A percentile compares a stretch with the other conserved stretches of the same genome.
phyloP scores from a whole-genome alignment of 495 filamentous ascomycete species.

The Penicillium robsamsonii region DNA sequence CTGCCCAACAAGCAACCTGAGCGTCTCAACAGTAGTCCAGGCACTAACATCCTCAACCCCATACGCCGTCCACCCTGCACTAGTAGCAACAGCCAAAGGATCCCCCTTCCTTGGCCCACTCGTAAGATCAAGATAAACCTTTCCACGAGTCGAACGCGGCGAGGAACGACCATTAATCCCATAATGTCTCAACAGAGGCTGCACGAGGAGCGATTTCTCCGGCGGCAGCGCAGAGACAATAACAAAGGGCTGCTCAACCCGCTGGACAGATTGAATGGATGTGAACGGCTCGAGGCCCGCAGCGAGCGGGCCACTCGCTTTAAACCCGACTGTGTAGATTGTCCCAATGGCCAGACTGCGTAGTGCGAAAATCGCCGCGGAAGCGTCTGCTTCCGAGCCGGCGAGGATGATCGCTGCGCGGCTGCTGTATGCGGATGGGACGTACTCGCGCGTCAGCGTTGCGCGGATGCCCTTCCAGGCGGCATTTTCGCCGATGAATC shows the following conservation, averaged over 20 bases:
- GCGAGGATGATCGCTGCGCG: constrained; percentile 73
- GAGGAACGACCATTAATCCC: constrained; percentile 41
- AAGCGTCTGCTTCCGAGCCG: constrained; percentile 64
- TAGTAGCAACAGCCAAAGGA: constrained; percentile 63
- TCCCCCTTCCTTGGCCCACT: constrained; percentile 67
- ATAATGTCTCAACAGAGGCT: constrained; percentile 70
- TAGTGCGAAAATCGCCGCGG: constrained; percentile 71
- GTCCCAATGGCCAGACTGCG: constrained; percentile 71
- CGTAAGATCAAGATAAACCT: constrained; percentile 78
- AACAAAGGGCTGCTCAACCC: constrained; percentile 72
- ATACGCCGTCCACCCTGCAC: constrained; percentile 75
- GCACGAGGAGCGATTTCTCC: constrained; percentile 76
- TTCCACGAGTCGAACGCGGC: constrained; percentile 55
- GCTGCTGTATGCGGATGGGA: constrained; percentile 73
- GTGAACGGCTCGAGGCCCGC: constrained; percentile 73
- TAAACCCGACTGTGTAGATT: constrained; percentile 82
- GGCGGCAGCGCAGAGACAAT: constrained; percentile 75
- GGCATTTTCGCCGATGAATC: constrained; percentile 72
- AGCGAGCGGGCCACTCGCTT: constrained; percentile 60
- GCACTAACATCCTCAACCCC: constrained; percentile 74
- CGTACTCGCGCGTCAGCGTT: constrained; percentile 75
- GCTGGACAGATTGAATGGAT: constrained; percentile 72
- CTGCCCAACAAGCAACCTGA: constrained; percentile 74
- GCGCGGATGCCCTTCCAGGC: constrained; percentile 81
- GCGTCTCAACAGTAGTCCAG: constrained; percentile 77